Conservation (phyloP, 176 grass and related monocot species). For the Aegilops umbellulata region DNA sequence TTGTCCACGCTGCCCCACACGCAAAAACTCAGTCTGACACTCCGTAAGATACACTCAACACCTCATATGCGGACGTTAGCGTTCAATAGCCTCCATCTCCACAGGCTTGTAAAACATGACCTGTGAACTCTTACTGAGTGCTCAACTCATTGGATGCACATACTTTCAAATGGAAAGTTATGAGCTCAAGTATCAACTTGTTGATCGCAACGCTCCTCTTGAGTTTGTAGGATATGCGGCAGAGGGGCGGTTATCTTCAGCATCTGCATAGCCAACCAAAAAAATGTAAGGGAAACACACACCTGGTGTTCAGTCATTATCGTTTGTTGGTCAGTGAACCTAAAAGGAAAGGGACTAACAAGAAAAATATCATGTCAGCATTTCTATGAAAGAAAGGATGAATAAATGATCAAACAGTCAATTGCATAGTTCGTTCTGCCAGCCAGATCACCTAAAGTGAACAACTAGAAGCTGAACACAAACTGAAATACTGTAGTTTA, state of each 20-base stretch:
- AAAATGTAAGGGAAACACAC: background rate
- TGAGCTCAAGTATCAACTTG: conserved; percentile 9
- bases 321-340: background rate
- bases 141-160: background rate
- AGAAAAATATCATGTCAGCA: background rate
- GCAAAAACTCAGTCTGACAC: background rate
- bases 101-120: background rate
- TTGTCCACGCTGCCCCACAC: background rate
- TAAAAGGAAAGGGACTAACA: background rate
- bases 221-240: conserved; percentile 57
- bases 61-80: background rate
- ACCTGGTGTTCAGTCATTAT: background rate
- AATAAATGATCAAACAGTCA: background rate
- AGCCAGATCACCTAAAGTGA: background rate
- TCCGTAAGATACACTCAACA: background rate
- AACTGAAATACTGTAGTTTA: background rate
- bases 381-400: background rate
- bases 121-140: background rate
- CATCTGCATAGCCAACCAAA: conserved; percentile 44
- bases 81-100: background rate
- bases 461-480: background rate
- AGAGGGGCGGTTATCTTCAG: conserved; percentile 64
- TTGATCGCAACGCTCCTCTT: conserved; percentile 27
- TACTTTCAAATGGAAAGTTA: background rate
- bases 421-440: background rate